Evolutionary conservation across 371 early-diverging fungal species (phyloP), one percentile per base, ranked within the genome.

Genomic region (Zychaea mexicana): DNA sequence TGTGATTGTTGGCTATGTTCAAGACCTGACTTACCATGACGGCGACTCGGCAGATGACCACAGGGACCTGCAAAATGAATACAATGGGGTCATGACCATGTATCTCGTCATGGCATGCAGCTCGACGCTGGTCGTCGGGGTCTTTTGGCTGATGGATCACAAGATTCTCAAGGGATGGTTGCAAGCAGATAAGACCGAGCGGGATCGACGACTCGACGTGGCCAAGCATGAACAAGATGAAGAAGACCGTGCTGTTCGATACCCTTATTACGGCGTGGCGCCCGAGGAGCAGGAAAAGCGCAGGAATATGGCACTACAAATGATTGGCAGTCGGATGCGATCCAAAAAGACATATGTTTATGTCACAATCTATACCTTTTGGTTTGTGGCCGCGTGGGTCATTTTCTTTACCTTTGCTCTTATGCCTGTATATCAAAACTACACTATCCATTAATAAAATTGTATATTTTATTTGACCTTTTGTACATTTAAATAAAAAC

Each of bases 1-100:
- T 12, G 74, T 81, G 1, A 17, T 82, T 4, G 74, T 79, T 26
- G 85, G 85, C 17, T 77, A 78, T 61, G 73, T 84, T 2, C 85
- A 84, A 60, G 85, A 84, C 65, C 57, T 76, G 26, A 76, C 81
- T 0, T 76, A 67, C 42, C 81, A 78, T 33, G 81, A 81, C 33
- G 78, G 78, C 26, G 46, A 81, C 30, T 72, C 76, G 0, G 57
- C 70, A 26, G 76, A 81, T 52, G 65, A 77, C 49, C 42, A 47
- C 2, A 10, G 45, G 0, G 81, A 81, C 57, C 60, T 78, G 3
- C 60, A 68, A 45, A 53, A 52, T 22, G 78, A 81, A 27, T 81
- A 81, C 46, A 56, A 74, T 60, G 76, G 81, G 15, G 81, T 81
- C 39, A 81, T 81, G 81, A 64, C 70, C 28, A 52, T 81, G 0